Base-by-base conservation (phyloP, 495 filamentous ascomycete genomes). In the Ramalina intermedia region DNA sequence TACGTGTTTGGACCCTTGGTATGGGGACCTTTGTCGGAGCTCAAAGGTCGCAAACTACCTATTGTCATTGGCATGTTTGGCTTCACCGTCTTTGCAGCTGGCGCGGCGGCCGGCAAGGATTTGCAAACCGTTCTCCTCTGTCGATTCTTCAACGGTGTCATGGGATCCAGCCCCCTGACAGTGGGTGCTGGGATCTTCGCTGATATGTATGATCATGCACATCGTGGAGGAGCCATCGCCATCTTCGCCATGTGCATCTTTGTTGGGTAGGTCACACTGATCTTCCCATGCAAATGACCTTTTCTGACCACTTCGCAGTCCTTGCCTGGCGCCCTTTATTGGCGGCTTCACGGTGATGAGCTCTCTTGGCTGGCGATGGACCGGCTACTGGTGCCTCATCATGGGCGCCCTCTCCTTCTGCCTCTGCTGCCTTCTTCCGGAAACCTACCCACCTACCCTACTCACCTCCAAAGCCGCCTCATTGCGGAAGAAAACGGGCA, bases 361-460 rank as follows among this genome's bases (percentile, higher is more conserved):
- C 12, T 63, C 72, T 42, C 67, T 80, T 1, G 71, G 69, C 47
- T 82, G 80, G 80, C 64, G 75, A 36, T 83, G 80, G 78, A 78
- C 75, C 0, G 73, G 66, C 13, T 86, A 74, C 71, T 69, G 81
- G 36, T 78, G 73, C 4, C 51, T 75, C 14, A 79, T 85, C 50
- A 65, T 76, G 33, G 66, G 64, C 0, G 60, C 64, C 14, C 57
- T 69, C 20, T 72, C 76, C 47, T 74, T 65, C 18, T 37, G 74
- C 17, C 63, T 69, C 17, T 63, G 71, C 13, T 57, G 81, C 35
- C 62, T 75, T 42, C 65, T 79, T 13, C 72, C 73, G 1, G 82
- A 86, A 61, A 83, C 81, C 1, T 80, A 77, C 48, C 62, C 63
- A 0, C 70, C 78, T 6, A 66, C 71, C 5, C 67, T 85, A 35